Evolutionary conservation across 1,284 basidiomycete genomes (phyloP).

Genomic region (Ganoderma multipileum): DNA sequence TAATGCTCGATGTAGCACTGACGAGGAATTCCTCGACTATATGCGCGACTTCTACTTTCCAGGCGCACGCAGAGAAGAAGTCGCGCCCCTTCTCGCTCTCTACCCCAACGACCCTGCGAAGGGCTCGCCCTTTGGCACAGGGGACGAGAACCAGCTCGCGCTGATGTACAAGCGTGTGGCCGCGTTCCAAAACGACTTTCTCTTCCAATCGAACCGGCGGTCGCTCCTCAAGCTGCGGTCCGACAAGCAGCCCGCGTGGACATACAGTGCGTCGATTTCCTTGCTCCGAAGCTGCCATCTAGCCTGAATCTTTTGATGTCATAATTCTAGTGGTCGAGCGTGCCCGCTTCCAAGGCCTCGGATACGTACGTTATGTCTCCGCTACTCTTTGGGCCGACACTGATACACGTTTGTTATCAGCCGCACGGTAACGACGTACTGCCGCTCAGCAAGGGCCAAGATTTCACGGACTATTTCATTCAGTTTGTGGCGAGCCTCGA

Average conservation of each 20-base stretch:
- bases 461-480: conserved; percentile 19
- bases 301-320: no score
- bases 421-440: conserved; percentile 22
- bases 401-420: background rate
- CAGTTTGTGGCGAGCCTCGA: conserved; percentile 18
- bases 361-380: background rate
- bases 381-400: background rate
- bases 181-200: conserved; percentile 39
- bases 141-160: conserved; percentile 26
- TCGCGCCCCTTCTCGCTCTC: conserved; percentile 28
- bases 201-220: conserved; percentile 54
- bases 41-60: conserved; percentile 22
- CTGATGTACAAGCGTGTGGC: conserved; percentile 39
- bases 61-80: conserved; percentile 5
- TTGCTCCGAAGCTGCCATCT: background rate
- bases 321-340: background rate
- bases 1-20: conserved; percentile 12
- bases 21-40: conserved; percentile 17
- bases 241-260: conserved; percentile 52
- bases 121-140: conserved; percentile 41
- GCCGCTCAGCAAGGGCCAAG: conserved; percentile 19
- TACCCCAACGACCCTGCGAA: conserved; percentile 31
- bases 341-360: background rate
- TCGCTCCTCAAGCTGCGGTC: conserved; percentile 40
- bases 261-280: conserved; percentile 44